Conservation (phyloP, 805 yeast genomes). For the Saccharomyces jurei region DNA sequence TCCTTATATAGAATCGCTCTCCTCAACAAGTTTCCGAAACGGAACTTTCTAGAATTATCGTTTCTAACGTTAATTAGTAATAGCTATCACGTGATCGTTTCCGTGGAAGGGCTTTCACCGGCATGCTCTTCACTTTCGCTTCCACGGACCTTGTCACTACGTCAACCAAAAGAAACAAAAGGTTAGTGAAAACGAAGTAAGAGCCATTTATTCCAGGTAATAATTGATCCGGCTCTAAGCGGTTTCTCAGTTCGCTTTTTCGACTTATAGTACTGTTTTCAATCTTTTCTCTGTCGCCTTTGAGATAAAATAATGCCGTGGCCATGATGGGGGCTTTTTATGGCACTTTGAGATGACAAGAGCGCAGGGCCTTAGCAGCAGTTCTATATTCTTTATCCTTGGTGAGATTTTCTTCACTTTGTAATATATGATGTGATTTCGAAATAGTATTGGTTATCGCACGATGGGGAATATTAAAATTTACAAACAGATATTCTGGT, state of each 20-base stretch:
- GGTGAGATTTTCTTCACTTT: not conserved
- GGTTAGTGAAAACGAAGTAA: not conserved
- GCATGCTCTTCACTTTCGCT: not conserved
- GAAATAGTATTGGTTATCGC: too few relatives aligned
- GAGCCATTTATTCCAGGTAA: not conserved
- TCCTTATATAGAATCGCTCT: not conserved
- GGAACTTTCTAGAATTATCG: not conserved
- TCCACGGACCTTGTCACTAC: not conserved
- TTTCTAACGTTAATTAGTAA: not conserved
- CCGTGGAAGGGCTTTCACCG: not conserved
- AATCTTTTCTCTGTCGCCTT: not conserved
- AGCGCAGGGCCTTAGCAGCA: not conserved
- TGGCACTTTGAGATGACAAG: not conserved
- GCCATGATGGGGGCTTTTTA: not conserved
- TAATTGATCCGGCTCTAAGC: not conserved
- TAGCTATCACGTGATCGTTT: not conserved
- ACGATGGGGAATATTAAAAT: not conserved
- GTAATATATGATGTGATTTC: too few relatives aligned
- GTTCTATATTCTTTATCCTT: not conserved
- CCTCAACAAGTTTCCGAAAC: not conserved
- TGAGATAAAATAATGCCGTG: not conserved
- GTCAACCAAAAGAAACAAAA: not conserved
- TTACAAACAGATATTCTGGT: too few relatives aligned
- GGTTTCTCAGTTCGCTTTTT: not conserved
- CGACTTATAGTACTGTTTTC: not conserved